Percentiles rank a stretch among this genome's conserved stretches.
Conservation (phyloP, 345 rosid genomes). For the Sapria himalayana region DNA sequence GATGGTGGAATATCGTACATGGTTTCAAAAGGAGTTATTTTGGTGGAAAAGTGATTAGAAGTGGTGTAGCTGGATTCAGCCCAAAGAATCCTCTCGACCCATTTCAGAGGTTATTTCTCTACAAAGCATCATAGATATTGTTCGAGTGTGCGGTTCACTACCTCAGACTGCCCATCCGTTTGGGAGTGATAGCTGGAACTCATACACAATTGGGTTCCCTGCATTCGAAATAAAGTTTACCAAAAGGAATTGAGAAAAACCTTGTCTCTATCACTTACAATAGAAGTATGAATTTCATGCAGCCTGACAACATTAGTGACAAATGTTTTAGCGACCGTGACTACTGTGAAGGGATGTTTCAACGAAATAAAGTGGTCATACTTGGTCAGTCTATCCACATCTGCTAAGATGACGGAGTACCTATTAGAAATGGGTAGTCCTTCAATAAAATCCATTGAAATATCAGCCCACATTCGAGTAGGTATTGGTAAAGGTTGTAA, state of each 20-base stretch:
- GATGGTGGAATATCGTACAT: no score
- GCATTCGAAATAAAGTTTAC: not conserved
- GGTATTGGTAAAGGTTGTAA: not conserved
- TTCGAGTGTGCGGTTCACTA: not conserved
- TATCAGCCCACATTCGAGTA: not conserved
- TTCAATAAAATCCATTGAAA: not conserved
- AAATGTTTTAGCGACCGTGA: not conserved
- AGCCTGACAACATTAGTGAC: not conserved
- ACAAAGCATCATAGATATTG: not conserved
- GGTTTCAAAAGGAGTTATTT: no score
- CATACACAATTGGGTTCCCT: not conserved
- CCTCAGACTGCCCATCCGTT: not conserved
- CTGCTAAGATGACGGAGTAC: not conserved
- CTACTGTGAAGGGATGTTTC: not conserved
- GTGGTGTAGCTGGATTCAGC: no score
- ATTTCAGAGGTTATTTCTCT: no score
- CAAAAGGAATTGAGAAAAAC: not conserved
- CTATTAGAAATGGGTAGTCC: not conserved
- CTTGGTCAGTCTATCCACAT: not conserved
- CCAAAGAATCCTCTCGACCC: no score
- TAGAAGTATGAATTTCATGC: not conserved
- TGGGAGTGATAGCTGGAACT: not conserved
- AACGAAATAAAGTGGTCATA: not conserved
- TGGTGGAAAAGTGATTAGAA: no score
- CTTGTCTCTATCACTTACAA: not conserved